Base-by-base conservation (phyloP, 345 rosid species). In the Balakata baccata region DNA sequence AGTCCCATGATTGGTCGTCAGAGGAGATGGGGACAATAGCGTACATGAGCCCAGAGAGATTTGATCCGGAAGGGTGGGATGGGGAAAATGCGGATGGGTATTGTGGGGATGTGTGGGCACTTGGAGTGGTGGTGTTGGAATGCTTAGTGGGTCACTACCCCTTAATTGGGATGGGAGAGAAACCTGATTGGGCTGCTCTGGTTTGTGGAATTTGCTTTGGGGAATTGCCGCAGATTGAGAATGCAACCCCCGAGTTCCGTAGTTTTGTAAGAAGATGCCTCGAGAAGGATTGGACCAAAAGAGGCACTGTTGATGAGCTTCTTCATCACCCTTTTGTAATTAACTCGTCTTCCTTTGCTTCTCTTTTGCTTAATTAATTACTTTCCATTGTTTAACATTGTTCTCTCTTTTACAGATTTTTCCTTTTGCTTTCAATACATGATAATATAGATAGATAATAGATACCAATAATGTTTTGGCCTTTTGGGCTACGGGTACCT, bases 1-100 rank as follows among this genome's bases (percentile, higher is more conserved):
- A 43, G 5, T 1, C 2, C 8, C 1, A 78, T 79, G 38, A 78
- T 72, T n/a, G 80, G 74, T 13, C 62, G 67, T 1, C n/a, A 71
- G 51, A 75, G 18, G 78, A 58, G 54, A 75, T 79, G 84, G 92
- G 97, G 20, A 89, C 97, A 1, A 82, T 87, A 70, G 92, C 90
- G 25, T 89, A 87, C 64, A 91, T 88, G 94, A 89, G 92, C 69
- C 91, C 91, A 0, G 94, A 89, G 73, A 81, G 92, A 64, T 38
- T 88, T 16, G 91, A 89, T 75, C 87, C 85, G 10, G 87, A 87
- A 23, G 64, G 77, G 49, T 89, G 89, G 90, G 82, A 53, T 51
- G 86, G 87, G 9, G 80, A 66, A 23, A 62, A 54, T 16, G 66
- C 76, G 0, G 73, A 80, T 57, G 97, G 91, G 16, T 89, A 79